Conservation (phyloP, 1,139 yeast species). For the Blastobotrys petasosporus region DNA sequence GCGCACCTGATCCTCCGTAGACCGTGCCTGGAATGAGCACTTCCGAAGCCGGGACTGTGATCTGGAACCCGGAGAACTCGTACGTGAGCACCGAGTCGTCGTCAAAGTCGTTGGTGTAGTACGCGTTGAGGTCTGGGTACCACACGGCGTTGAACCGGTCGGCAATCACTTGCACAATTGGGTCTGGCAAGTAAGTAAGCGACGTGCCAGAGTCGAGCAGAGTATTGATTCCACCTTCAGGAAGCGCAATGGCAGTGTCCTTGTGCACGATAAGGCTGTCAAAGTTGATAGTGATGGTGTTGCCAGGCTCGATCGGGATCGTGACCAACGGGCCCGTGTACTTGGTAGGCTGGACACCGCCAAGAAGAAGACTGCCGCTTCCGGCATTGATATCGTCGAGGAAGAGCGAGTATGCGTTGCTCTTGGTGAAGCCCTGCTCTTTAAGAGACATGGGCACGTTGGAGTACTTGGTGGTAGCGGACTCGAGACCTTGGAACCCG, state of each 20-base stretch:
- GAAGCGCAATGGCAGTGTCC: conserved; percentile 15
- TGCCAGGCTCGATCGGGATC: conserved; percentile 21
- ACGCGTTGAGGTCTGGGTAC: conserved; percentile 9
- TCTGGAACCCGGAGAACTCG: conserved; percentile 28
- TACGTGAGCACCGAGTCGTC: conserved; percentile 21
- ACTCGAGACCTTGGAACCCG: conserved; percentile 42
- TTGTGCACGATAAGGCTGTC: conserved; percentile 11
- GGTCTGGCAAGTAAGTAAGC: conserved; percentile 24
- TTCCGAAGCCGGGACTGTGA: conserved; percentile 26
- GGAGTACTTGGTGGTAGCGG: conserved; percentile 21
- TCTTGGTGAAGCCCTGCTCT: conserved; percentile 33
- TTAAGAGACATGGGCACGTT: conserved; percentile 21
- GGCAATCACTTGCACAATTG: conserved; percentile 16
- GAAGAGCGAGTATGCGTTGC: conserved; percentile 49
- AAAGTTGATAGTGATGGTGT: conserved; percentile 15
- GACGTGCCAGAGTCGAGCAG: conserved; percentile 34
- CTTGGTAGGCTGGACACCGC: conserved; percentile 54
- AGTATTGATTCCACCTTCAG: conserved; percentile 30
- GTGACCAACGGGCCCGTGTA: conserved; percentile 42
- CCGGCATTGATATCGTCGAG: conserved; percentile 38
- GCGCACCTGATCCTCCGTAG: conserved; percentile 13
- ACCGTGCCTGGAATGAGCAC: conserved; percentile 18
- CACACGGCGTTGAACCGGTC: conserved; percentile 20
- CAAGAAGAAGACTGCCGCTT: conserved; percentile 49
- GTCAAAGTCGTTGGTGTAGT: conserved; percentile 17